phyloP scores from a whole-genome alignment of 2,329 filamentous ascomycete species.

The Phialophora chinensis region DNA sequence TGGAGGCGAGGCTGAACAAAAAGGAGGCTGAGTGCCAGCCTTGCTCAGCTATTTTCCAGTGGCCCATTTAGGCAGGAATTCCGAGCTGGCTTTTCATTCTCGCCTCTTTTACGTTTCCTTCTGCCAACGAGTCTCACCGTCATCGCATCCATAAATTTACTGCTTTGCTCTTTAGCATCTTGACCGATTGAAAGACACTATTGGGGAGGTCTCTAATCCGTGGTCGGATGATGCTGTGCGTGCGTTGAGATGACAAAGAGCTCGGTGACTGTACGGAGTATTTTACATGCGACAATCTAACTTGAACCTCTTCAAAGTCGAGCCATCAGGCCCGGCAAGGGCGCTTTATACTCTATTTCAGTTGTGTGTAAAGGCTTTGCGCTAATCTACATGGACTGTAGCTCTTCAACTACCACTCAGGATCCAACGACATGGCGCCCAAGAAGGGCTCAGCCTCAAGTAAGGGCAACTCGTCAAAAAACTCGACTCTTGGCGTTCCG shows the following conservation, averaged over 20 bases:
- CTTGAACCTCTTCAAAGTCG: background rate
- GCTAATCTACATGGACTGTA: background rate
- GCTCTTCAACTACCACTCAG: background rate
- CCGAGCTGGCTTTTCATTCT: conserved; percentile 12
- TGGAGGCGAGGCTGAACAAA: conserved; percentile 14
- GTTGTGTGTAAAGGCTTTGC: background rate
- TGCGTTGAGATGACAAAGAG: background rate
- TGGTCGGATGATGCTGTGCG: background rate
- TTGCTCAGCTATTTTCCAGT: background rate
- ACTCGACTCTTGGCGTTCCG: conserved; percentile 24
- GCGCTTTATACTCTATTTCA: background rate
- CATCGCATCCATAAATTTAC: background rate
- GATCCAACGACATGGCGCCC: conserved; percentile 30
- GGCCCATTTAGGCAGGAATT: conserved; percentile 10
- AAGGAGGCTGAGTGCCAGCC: conserved; percentile 26
- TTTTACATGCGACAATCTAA: background rate
- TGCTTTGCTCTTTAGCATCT: background rate
- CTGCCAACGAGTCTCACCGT: background rate
- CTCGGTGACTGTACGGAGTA: background rate
- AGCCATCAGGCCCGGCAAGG: background rate
- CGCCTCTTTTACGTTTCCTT: conserved; percentile 2
- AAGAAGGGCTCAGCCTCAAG: conserved; percentile 35
- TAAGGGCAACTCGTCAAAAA: conserved; percentile 32
- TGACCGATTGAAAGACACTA: background rate
- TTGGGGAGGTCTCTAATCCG: background rate